Base-by-base conservation (phyloP, 176 grass and related monocot species). In the Alloteropsis semialata region DNA sequence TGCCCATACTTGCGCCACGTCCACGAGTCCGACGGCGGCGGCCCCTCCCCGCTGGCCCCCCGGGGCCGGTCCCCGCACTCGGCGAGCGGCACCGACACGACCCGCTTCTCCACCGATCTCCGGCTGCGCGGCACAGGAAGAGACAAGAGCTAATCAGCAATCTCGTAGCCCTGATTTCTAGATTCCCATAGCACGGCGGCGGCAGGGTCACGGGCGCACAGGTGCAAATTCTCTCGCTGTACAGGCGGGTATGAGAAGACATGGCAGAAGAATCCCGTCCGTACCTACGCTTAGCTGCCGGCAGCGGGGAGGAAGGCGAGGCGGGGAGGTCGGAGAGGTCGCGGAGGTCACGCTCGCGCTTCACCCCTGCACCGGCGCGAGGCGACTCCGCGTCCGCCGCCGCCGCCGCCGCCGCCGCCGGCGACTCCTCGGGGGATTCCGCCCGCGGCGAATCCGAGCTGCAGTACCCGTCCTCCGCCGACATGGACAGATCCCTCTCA, bases 1-100 rank as follows among this genome's bases (percentile, higher is more conserved):
- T 99, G 97, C 51, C 97, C 97, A 17, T 99, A 99, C 89, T 99
- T 99, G 14, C 97, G 87, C 97, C 97, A 99, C 27, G 97, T 82
- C 97, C 97, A 99, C 36, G 97, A 99, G 89, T 99, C 97, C 65
- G 93, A 81, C 75, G 97, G 93, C 78, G 97, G 97, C 79, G 93
- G 87, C 7, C 97, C 93, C 87, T 96, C 97, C 2, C 93, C 92
- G 55, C 89, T 91, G 55, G 56, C 80, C 2, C 87, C 91, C 55
- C 69, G 91, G 16, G 84, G 84, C 84, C 94, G 82, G 63, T 88
- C 88, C 72, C 94, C 84, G 65, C 81, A 90, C 72, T 90, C 83
- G 46, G 57, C 57, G 54, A 96, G 90, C 55, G 93, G 97, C 68
- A 99, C 89, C 56, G 89, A 88, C 83, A 99, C 87, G 16, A 94